phyloP scores from a whole-genome alignment of 208 protist genomes.

The Crithidia bombi region DNA sequence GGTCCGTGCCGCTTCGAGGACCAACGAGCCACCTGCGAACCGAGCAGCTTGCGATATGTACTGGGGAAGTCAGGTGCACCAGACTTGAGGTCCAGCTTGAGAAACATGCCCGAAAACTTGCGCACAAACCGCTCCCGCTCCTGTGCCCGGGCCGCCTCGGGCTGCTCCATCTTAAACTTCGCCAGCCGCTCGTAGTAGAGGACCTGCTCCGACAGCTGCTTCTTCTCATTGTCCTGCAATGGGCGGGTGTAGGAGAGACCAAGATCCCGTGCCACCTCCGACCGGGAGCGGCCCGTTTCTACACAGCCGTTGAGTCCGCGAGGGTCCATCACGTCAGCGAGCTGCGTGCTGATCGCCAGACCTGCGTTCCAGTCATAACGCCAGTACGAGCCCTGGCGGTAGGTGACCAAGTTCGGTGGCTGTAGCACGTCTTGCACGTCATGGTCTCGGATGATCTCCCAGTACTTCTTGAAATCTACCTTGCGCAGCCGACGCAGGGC shows the following conservation, averaged over 20 bases:
- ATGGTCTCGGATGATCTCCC: slow-evolving; percentile 93
- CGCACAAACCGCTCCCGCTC: slow-evolving; percentile 88
- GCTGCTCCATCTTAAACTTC: slow-evolving; percentile 93
- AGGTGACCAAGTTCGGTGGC: slow-evolving; percentile 86
- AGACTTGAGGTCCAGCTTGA: slow-evolving; percentile 85
- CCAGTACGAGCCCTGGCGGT: slow-evolving; percentile 89
- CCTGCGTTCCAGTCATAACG: slow-evolving; percentile 91
- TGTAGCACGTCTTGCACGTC: slow-evolving; percentile 91
- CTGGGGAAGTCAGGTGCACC: slow-evolving; percentile 87
- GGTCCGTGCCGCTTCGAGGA: slow-evolving; percentile 90
- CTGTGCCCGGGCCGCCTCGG: slow-evolving; percentile 81
- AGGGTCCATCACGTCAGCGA: slow-evolving; percentile 86
- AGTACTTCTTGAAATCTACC: slow-evolving; percentile 90
- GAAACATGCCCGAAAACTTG: slow-evolving; percentile 92
- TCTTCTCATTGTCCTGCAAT: slow-evolving; percentile 90
- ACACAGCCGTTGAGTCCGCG: slow-evolving; percentile 91
- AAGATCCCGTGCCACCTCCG: slow-evolving; percentile 89
- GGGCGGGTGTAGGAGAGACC: slow-evolving; percentile 89
- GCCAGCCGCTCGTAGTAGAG: slow-evolving; percentile 90
- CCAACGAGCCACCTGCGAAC: slow-evolving; percentile 88
- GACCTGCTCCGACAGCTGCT: slow-evolving; percentile 88
- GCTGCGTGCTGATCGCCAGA: slow-evolving; percentile 84
- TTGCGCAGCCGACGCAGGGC: slow-evolving; percentile 86
- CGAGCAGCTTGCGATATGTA: slow-evolving; percentile 86
- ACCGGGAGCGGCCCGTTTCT: slow-evolving; percentile 89